These are phyloP conservation scores for Lactarius psammicola DNA, from an alignment of 768 basidiomycete genomes.

Conservation along the genomic window DNA sequence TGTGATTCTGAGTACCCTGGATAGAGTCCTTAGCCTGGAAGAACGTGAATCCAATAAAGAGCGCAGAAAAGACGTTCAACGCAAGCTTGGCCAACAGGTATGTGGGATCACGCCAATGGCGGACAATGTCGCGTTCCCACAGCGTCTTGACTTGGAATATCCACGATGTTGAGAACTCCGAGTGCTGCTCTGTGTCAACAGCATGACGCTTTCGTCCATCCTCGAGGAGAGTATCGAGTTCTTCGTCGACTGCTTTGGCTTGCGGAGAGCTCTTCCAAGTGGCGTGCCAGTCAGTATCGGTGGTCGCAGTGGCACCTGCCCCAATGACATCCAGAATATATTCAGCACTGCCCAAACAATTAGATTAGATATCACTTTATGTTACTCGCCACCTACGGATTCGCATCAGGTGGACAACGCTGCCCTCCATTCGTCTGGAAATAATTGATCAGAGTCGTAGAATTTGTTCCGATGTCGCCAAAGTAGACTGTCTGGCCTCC, in stretches of 20 bases:
- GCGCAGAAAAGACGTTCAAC: slow-evolving; percentile 37
- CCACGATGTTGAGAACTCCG: slow-evolving; percentile 43
- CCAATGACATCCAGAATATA: slow-evolving; percentile 55
- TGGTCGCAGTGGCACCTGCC: slow-evolving; percentile 50
- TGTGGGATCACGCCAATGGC: slow-evolving; percentile 43
- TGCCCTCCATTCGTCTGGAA: slow-evolving; percentile 70
- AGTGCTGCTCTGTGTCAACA: slow-evolving; percentile 30
- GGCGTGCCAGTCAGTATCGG: slow-evolving; percentile 48
- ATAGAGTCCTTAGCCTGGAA: slow-evolving; percentile 38
- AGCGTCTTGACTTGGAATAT: slow-evolving; percentile 38
- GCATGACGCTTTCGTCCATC: slow-evolving; percentile 37
- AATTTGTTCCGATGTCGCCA: slow-evolving; percentile 64
- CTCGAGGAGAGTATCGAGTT: slow-evolving; percentile 45
- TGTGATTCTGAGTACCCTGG: slow-evolving; percentile 44
- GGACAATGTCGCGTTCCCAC: slow-evolving; percentile 34
- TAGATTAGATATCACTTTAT: not conserved
- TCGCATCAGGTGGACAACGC: slow-evolving; percentile 61
- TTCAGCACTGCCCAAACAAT: slow-evolving; percentile 38
- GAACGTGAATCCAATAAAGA: slow-evolving; percentile 47
- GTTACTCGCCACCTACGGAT: slow-evolving; percentile 50
- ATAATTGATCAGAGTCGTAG: slow-evolving; percentile 66
- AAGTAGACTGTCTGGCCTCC: slow-evolving; percentile 73
- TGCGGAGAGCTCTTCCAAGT: slow-evolving; percentile 49
- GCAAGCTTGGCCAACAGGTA: slow-evolving; percentile 43
- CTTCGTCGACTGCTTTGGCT: slow-evolving; percentile 37